Base-by-base conservation (phyloP, 2,329 filamentous ascomycete species). In the Ophiognomonia clavigignenti-juglandacearum region DNA sequence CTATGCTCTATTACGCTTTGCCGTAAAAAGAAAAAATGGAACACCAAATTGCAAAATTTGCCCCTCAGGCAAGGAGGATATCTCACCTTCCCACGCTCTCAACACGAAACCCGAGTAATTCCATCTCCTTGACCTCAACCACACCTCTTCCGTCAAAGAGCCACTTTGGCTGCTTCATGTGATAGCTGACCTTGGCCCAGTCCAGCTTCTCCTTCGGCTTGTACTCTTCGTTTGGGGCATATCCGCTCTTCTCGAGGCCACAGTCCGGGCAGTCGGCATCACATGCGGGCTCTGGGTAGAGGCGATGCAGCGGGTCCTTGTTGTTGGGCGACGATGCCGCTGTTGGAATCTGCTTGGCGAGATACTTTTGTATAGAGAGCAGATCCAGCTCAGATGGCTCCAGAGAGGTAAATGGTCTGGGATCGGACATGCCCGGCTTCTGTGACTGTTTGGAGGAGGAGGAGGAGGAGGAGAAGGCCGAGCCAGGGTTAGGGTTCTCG, bases 101-200 rank as follows among this genome's bases (percentile, higher is more conserved):
- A 9, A 78, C 72, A 16, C 68, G 64, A 41, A 79, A 66, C 13
- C 72, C 74, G n/a, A 78, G 61, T 62, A 69, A 70, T 32, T 64
- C 63, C 67, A 78, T 70, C 53, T 69, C 65, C 19, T 62, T 61
- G 16, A 66, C 67, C 53, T 79, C 72, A 39, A 79, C 69, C 24
- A 78, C 69, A 32, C 74, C 74, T 45, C 73, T 72, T n/a, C 76
- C 76, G 50, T 80, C 75, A 61, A 80, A 80, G 22, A 79, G 64
- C 73, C 74, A 78, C 47, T 70, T 72, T 10, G 76, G 75, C 62
- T 73, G 71, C 40, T 65, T 66, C 74, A 79, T 78, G 53, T 62
- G 59, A 43, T 66, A 59, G 37, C 73, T 65, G 36, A 79, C 73
- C 60, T 64, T 68, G 45, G 63, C 65, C 75, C 76, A 80, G 63